Base-by-base conservation (phyloP, 805 yeast species). In the Ogataea henricii region DNA sequence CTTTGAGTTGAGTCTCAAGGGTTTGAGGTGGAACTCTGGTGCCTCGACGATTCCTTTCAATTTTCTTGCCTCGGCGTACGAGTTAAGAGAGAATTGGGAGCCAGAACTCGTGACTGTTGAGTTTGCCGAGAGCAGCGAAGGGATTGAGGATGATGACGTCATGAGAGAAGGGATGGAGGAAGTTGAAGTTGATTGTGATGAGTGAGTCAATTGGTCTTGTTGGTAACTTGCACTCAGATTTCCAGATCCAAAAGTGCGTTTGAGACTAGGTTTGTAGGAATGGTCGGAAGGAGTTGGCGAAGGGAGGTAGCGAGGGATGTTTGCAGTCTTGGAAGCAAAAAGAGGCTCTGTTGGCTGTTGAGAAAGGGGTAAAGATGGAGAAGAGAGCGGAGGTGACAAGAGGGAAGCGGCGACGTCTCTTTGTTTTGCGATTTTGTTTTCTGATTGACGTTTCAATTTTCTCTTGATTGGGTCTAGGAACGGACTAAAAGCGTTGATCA, bases 381-480 rank as follows among this genome's bases (percentile, higher is more conserved):
- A 41, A 13, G 43, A 50, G 16, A 41, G 17, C 34, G 34, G 16
- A 1, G 48, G 51, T 4, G 54, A 45, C 4, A 39, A 16, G 18
- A 46, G 16, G 4, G 44, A n/a, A n/a, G 40, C 37, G 37, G 40
- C 40, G 8, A 38, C 13, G 41, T 49, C 48, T 42, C 54, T 47
- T 30, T 52, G 43, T 34, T 51, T 54, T 29, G 44, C 40, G 13
- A 53, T 48, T 38, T 48, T 55, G 16, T 36, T 39, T 25, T 62
- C 62, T 8, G 48, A 38, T 39, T 59, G 58, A 7, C 45, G 49
- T 52, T 55, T 58, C 48, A 81, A 66, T 49, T 77, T 72, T 48
- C 67, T 68, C 69, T 86, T 88, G 66, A 91, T 88, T 37, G 89
- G 87, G 14, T 74, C 70, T 47, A 92, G 70, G 71, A 92, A 89